A percentile compares a stretch with the other conserved stretches of the same genome.
These are phyloP conservation scores for Wickerhamiella occidentalis DNA, from an alignment of 805 yeast genomes.

Conservation along the genomic window DNA sequence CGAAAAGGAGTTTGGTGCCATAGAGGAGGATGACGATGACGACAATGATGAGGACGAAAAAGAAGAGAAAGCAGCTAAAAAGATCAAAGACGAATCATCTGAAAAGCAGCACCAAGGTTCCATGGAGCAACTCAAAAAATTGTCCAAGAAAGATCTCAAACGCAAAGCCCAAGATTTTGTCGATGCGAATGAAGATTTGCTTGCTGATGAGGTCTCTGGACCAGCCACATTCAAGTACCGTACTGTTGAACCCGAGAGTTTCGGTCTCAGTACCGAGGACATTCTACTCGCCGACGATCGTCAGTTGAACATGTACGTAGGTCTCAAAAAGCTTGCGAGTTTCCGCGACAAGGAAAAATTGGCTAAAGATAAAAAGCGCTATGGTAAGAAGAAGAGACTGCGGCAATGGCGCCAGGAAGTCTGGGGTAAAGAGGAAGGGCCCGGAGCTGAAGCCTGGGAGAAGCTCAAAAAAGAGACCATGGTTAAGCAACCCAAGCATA, in stretches of 20 bases:
- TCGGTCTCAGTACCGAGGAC: constrained; percentile 75
- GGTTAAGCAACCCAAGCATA: not conserved
- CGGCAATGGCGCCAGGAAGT: constrained; percentile 83
- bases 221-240: constrained; percentile 63
- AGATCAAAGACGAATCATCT: too few species aligned
- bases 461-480: constrained; percentile 15
- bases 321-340: constrained; percentile 87
- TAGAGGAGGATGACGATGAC: constrained; percentile 19
- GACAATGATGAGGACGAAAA: constrained; percentile 17
- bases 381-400: constrained; percentile 66
- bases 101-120: not conserved
- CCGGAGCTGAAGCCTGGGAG: constrained; percentile 24
- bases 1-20: constrained; percentile 34
- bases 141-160: constrained; percentile 47
- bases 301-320: constrained; percentile 70
- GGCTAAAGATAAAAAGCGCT: constrained; percentile 70
- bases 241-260: constrained; percentile 90
- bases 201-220: constrained; percentile 45
- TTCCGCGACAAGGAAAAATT: constrained; percentile 66
- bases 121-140: constrained; percentile 40
- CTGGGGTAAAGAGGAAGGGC: constrained; percentile 46
- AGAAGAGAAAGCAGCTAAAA: not conserved
- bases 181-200: constrained; percentile 53
- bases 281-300: constrained; percentile 82
- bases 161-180: constrained; percentile 66